These are phyloP conservation scores for Dichotomocladium elegans DNA, from an alignment of 371 early-diverging fungal species.

Conservation along the genomic window DNA sequence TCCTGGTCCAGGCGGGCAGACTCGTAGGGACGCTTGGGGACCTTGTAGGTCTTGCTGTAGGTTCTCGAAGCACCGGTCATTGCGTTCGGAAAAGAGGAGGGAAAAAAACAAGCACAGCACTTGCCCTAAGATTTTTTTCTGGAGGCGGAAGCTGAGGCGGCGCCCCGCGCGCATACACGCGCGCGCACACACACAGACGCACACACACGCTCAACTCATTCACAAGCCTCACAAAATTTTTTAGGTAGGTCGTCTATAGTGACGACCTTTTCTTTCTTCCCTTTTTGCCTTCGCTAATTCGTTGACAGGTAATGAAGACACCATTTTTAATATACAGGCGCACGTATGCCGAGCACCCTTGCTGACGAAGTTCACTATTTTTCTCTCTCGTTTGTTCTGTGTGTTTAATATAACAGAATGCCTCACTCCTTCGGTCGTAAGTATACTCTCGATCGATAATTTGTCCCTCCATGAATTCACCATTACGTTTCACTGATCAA, in stretches of 20 bases:
- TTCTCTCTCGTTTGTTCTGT: not conserved
- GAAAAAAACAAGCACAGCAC: slow-evolving; percentile 5
- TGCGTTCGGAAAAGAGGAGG: slow-evolving; percentile 18
- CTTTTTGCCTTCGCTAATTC: slow-evolving; percentile 14
- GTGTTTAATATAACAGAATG: too few species aligned
- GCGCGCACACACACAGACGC: not conserved
- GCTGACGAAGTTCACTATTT: too few species aligned
- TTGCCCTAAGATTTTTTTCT: slow-evolving; percentile 2
- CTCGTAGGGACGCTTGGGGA: slow-evolving; percentile 98
- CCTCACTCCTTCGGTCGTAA: slow-evolving; percentile 91
- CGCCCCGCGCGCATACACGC: too few species aligned
- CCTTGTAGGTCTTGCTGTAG: slow-evolving; percentile 93
- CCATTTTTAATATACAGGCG: too few species aligned
- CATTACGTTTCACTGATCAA: not conserved
- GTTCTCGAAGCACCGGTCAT: slow-evolving; percentile 50
- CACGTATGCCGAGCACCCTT: too few species aligned
- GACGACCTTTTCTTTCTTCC: slow-evolving; percentile 19
- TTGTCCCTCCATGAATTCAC: not conserved
- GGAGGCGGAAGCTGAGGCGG: not conserved
- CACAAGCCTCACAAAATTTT: not conserved
- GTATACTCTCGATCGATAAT: slow-evolving; percentile 9
- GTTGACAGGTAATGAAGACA: slow-evolving; percentile 35
- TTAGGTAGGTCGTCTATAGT: not conserved
- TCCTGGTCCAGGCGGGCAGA: slow-evolving; percentile 97
- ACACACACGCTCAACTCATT: not conserved